Evolutionary conservation across 2,329 filamentous ascomycete genomes (phyloP).

Genomic region (Trichoderma afroharzianum): DNA sequence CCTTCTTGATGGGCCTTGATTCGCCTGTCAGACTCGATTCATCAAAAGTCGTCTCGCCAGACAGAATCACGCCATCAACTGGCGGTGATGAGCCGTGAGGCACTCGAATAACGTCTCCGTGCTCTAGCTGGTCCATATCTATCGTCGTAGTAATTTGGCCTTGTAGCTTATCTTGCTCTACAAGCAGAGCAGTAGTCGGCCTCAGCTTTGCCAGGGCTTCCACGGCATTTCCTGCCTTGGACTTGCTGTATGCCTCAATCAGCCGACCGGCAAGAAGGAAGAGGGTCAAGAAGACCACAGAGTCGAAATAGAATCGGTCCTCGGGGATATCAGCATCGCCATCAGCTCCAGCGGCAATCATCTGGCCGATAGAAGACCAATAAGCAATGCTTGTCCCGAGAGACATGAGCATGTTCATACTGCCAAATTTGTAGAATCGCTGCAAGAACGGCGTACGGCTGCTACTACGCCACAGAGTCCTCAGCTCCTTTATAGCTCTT

Average conservation of each 20-base stretch:
- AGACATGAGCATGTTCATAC: slow-evolving; percentile 93
- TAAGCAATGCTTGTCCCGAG: slow-evolving; percentile 87
- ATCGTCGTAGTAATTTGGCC: slow-evolving; percentile 40
- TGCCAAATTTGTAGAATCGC: slow-evolving; percentile 87
- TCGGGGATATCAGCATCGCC: slow-evolving; percentile 36
- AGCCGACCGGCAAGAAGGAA: slow-evolving; percentile 75
- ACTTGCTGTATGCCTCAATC: slow-evolving; percentile 87
- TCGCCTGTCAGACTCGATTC: slow-evolving; percentile 88
- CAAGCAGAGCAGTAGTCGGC: slow-evolving; percentile 70
- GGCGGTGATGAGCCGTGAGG: slow-evolving; percentile 79
- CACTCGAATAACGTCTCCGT: slow-evolving; percentile 70
- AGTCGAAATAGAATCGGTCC: slow-evolving; percentile 76
- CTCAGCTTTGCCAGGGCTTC: slow-evolving; percentile 73
- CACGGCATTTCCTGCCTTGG: slow-evolving; percentile 83
- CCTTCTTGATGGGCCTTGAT: slow-evolving; percentile 64
- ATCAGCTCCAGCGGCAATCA: slow-evolving; percentile 60
- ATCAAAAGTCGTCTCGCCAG: slow-evolving; percentile 69
- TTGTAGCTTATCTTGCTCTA: slow-evolving; percentile 44
- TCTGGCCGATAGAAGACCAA: slow-evolving; percentile 72
- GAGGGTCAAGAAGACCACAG: slow-evolving; percentile 85
- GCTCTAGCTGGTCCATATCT: slow-evolving; percentile 67
- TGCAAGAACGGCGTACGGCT: slow-evolving; percentile 70
- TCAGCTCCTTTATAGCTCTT: slow-evolving; percentile 74
- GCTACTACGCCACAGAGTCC: slow-evolving; percentile 69
- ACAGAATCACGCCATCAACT: slow-evolving; percentile 68